Percentiles rank a stretch among this genome's conserved stretches.
Conservation (phyloP, 441 rosid species). For the Syzygium syzygioides region DNA sequence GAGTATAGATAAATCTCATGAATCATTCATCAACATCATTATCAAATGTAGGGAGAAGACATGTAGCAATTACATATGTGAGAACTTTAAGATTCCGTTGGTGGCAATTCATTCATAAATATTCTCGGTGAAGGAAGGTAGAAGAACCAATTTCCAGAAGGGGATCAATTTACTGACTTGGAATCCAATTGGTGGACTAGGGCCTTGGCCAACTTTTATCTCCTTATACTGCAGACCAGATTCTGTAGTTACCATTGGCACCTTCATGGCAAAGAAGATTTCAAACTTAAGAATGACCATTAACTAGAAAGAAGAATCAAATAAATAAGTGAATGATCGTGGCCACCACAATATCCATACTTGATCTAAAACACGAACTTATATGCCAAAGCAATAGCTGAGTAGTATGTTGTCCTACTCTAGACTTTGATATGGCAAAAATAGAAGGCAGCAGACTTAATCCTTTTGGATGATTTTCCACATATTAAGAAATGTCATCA, state of each 20-base stretch:
- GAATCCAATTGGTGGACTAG: constrained; percentile 82
- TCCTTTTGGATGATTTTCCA: background rate
- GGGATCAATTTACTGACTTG: constrained; percentile 40
- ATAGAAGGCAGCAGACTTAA: background rate
- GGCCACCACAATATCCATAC: background rate
- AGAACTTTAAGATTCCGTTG: background rate
- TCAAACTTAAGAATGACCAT: background rate
- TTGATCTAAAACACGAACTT: background rate
- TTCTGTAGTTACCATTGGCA: constrained; percentile 79
- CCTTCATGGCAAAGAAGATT: constrained; percentile 35
- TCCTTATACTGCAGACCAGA: constrained; percentile 91
- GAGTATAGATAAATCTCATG: background rate
- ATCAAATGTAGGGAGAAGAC: background rate
- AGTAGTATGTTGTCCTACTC: background rate
- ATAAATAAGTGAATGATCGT: background rate
- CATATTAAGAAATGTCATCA: background rate
- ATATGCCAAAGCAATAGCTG: background rate
- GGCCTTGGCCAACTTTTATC: constrained; percentile 78
- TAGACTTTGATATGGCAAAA: background rate
- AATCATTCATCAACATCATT: background rate
- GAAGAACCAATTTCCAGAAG: background rate
- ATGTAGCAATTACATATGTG: background rate
- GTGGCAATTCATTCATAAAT: background rate
- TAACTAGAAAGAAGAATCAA: background rate
- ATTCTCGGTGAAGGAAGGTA: constrained; percentile 1